Percentiles rank a stretch among this genome's conserved stretches.
Evolutionary conservation across 495 filamentous ascomycete species (phyloP).

Genomic region (Aspergillus baeticus): DNA sequence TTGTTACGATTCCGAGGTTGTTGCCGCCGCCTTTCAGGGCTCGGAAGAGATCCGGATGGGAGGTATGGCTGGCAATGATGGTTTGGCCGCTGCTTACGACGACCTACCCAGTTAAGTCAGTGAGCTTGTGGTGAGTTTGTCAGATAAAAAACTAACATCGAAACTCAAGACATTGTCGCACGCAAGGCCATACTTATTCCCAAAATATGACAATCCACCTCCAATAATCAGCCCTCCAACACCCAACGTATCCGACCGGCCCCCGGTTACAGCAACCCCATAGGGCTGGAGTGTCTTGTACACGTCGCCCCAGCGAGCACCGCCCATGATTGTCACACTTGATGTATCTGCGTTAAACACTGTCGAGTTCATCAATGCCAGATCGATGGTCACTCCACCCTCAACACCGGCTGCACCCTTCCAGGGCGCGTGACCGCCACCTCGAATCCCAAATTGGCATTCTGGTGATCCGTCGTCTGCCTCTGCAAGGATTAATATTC

Average conservation of each 20-base stretch:
- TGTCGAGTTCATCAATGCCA: conserved; percentile 40
- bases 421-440: conserved; percentile 32
- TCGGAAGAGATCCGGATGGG: conserved; percentile 37
- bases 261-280: conserved; percentile 50
- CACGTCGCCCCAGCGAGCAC: background rate
- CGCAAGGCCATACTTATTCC: too few relatives aligned
- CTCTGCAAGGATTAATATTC: background rate
- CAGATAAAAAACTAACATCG: conserved; percentile 25
- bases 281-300: conserved; percentile 43
- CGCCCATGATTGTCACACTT: conserved; percentile 21
- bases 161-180: background rate
- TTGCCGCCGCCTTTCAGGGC: conserved; percentile 47
- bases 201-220: background rate
- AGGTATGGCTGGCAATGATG: conserved; percentile 15
- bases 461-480: background rate
- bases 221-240: conserved; percentile 47
- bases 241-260: conserved; percentile 50
- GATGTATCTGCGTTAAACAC: conserved; percentile 36
- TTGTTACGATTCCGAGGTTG: conserved; percentile 58
- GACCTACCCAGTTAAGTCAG: background rate
- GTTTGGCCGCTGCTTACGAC: background rate
- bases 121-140: background rate
- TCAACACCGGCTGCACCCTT: background rate
- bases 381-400: conserved; percentile 44
- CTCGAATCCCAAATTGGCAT: conserved; percentile 35